phyloP scores from a whole-genome alignment of 208 protist species.

The Leishmania tropica region DNA sequence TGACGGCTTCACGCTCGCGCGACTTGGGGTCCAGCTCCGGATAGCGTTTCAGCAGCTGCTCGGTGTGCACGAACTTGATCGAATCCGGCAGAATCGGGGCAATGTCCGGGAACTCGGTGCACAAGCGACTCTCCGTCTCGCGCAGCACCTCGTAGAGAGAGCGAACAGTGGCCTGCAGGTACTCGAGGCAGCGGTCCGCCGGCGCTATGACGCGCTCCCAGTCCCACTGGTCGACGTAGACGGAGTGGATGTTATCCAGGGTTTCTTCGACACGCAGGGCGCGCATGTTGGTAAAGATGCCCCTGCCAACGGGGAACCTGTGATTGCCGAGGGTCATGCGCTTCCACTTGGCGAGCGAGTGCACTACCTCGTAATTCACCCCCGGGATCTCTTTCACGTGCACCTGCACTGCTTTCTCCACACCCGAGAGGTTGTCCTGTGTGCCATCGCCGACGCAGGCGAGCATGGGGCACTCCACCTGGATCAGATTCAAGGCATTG shows the following conservation, averaged over 20 bases:
- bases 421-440: conserved; percentile 91
- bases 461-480: conserved; percentile 86
- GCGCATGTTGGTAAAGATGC: conserved; percentile 88
- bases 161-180: conserved; percentile 68
- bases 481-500: conserved; percentile 70
- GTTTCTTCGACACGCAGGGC: conserved; percentile 88
- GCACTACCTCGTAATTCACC: conserved; percentile 82
- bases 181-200: conserved; percentile 66
- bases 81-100: conserved; percentile 67
- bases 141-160: conserved; percentile 75
- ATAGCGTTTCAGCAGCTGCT: conserved; percentile 84
- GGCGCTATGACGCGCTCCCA: conserved; percentile 86
- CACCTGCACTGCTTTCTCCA: conserved; percentile 89
- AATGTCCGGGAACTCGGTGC: conserved; percentile 47
- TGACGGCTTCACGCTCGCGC: conserved; percentile 72
- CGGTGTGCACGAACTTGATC: conserved; percentile 85
- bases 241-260: conserved; percentile 88
- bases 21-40: conserved; percentile 83
- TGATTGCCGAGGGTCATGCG: conserved; percentile 80
- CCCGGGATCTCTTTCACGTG: conserved; percentile 81
- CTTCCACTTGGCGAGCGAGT: conserved; percentile 95
- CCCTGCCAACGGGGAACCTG: conserved; percentile 74
- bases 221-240: conserved; percentile 95
- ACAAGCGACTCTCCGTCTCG: conserved; percentile 68
- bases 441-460: conserved; percentile 78